phyloP scores from a whole-genome alignment of 257 asterid genomes.

The Gynochthodes officinalis region DNA sequence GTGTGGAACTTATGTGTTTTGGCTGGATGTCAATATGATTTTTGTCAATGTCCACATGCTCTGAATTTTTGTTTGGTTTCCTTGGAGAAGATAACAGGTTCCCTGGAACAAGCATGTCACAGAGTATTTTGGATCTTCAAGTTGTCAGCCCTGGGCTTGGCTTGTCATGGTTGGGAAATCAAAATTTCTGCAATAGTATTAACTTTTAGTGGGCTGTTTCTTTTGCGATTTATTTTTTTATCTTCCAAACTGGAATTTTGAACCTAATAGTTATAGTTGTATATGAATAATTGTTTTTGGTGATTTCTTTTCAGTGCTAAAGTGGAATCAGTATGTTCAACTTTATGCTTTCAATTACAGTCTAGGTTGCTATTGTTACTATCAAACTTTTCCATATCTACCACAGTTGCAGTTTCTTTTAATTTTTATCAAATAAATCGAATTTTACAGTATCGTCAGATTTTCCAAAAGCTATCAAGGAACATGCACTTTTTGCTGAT shows the following conservation, averaged over 20 bases:
- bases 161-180: background rate
- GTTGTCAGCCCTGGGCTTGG: background rate
- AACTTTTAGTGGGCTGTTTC: background rate
- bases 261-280: background rate
- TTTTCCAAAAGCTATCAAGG: slow-evolving; percentile 78
- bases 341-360: background rate
- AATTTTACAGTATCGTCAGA: slow-evolving; percentile 78
- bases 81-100: background rate
- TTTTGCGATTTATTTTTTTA: background rate
- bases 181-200: background rate
- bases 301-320: background rate
- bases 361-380: background rate
- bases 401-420: background rate
- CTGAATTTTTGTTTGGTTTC: background rate
- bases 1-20: background rate
- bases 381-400: background rate
- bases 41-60: background rate
- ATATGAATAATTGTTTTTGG: background rate
- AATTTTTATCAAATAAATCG: slow-evolving; percentile 12
- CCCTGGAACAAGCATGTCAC: background rate
- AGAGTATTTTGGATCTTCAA: too few relatives aligned
- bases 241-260: background rate
- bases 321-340: background rate
- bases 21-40: background rate
- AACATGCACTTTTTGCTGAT: slow-evolving; percentile 74